Evolutionary conservation across 768 basidiomycete species (phyloP).

Genomic region (Podaxis carcinomalis): DNA sequence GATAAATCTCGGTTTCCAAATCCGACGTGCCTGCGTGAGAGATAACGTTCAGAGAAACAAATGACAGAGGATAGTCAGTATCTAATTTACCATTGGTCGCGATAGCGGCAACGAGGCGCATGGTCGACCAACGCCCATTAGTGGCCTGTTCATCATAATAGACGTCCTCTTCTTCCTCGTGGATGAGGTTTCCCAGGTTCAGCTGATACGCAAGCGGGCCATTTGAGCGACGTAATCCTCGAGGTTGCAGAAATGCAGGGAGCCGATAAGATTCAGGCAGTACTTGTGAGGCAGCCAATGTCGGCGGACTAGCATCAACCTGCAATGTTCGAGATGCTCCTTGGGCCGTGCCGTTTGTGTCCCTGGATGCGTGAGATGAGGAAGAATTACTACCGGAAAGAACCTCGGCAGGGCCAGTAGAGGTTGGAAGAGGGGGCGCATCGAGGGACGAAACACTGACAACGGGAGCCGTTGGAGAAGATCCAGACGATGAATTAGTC

Average conservation of each 20-base stretch:
- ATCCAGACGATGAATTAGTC: conserved; percentile 5
- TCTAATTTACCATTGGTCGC: conserved; percentile 63
- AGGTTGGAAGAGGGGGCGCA: neutral
- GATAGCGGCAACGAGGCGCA: conserved; percentile 90
- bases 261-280: neutral
- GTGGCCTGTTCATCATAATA: conserved; percentile 55
- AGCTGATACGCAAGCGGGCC: conserved; percentile 4
- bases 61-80: neutral
- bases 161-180: conserved; percentile 12
- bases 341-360: neutral
- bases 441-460: neutral
- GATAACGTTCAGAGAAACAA: conserved; percentile 19
- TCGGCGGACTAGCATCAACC: neutral
- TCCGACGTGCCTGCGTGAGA: conserved; percentile 30
- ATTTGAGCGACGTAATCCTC: neutral
- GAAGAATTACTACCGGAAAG: neutral
- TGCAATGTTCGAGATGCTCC: neutral
- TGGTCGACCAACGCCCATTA: conserved; percentile 82
- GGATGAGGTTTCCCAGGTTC: conserved; percentile 7
- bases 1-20: conserved; percentile 57
- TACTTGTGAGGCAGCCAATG: neutral
- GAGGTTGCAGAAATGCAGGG: neutral
- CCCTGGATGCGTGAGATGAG: neutral
- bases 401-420: neutral
- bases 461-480: conserved; percentile 2